Evolutionary conservation across 768 basidiomycete genomes (phyloP).

Genomic region (Trametes meyenii): DNA sequence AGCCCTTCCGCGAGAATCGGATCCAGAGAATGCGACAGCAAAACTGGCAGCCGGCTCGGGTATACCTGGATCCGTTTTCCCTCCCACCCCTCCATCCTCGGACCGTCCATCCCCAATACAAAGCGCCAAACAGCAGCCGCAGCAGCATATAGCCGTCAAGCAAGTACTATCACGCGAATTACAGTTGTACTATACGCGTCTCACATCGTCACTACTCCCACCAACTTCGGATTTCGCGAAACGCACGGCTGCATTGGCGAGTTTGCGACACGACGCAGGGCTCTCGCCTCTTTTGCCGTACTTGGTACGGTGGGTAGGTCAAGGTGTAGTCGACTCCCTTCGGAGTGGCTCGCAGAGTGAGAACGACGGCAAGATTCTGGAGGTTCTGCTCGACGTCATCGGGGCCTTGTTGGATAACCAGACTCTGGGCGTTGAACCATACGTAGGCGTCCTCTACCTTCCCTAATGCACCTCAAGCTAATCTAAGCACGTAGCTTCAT

Average conservation of each 20-base stretch:
- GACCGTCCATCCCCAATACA: slow-evolving; percentile 33
- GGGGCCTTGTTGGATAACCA: slow-evolving; percentile 84
- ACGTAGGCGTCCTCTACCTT: slow-evolving; percentile 58
- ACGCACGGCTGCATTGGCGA: slow-evolving; percentile 87
- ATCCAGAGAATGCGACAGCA: slow-evolving; percentile 35
- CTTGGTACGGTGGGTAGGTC: slow-evolving; percentile 92
- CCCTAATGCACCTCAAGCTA: background rate
- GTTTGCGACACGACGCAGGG: slow-evolving; percentile 87
- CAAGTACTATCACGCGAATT: slow-evolving; percentile 92
- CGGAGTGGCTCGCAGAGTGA: slow-evolving; percentile 54
- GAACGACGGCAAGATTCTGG: slow-evolving; percentile 69
- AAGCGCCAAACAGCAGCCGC: slow-evolving; percentile 48
- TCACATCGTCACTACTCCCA: slow-evolving; percentile 83
- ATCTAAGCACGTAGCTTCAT: slow-evolving; percentile 65
- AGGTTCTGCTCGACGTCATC: slow-evolving; percentile 83
- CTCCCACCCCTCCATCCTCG: slow-evolving; percentile 34
- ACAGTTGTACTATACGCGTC: slow-evolving; percentile 90
- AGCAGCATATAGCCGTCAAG: slow-evolving; percentile 80
- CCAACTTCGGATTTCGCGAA: slow-evolving; percentile 66
- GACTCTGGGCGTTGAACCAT: slow-evolving; percentile 93
- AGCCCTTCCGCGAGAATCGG: slow-evolving; percentile 63
- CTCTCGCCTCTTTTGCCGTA: slow-evolving; percentile 91
- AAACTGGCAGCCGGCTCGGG: slow-evolving; percentile 21
- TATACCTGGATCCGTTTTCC: slow-evolving; percentile 32
- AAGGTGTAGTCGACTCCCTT: slow-evolving; percentile 75